Evolutionary conservation across 805 yeast genomes (phyloP).

Genomic region (Wickerhamiella sorbophila): DNA sequence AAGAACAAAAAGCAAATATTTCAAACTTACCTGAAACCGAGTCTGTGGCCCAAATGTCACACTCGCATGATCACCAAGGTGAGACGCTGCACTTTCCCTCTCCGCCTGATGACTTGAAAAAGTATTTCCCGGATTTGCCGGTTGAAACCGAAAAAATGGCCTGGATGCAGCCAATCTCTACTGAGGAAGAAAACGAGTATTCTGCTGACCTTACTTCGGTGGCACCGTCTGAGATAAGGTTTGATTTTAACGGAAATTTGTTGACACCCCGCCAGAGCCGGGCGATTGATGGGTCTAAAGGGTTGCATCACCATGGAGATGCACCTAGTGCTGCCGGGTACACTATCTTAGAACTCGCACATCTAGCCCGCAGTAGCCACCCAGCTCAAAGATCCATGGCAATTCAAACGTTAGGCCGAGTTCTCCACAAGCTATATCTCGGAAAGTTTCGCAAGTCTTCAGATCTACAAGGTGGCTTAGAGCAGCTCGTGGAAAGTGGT

Average conservation of each 20-base stretch:
- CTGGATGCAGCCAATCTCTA: constrained; percentile 72
- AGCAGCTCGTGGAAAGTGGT: constrained; percentile 12
- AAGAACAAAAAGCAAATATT: no score
- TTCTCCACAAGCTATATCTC: constrained; percentile 63
- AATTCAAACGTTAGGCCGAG: constrained; percentile 73
- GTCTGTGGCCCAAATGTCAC: not conserved
- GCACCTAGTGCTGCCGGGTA: constrained; percentile 87
- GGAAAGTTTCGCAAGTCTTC: constrained; percentile 30
- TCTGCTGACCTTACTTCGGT: constrained; percentile 36
- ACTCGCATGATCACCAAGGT: not conserved
- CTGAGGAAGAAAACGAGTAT: constrained; percentile 26
- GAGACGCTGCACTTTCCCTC: constrained; percentile 32
- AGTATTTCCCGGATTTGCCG: constrained; percentile 83
- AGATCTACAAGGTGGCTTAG: constrained; percentile 20
- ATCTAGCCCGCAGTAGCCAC: constrained; percentile 59
- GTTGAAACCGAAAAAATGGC: constrained; percentile 65
- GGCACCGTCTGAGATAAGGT: constrained; percentile 50
- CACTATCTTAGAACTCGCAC: constrained; percentile 69
- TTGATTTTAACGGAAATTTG: constrained; percentile 75
- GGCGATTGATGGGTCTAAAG: constrained; percentile 40
- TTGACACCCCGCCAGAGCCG: constrained; percentile 42
- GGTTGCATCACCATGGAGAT: constrained; percentile 84
- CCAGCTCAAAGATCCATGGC: constrained; percentile 81
- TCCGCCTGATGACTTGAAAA: constrained; percentile 56
- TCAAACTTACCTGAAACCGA: no score